phyloP scores from a whole-genome alignment of 208 protist species.

The Leishmania gerbilli region DNA sequence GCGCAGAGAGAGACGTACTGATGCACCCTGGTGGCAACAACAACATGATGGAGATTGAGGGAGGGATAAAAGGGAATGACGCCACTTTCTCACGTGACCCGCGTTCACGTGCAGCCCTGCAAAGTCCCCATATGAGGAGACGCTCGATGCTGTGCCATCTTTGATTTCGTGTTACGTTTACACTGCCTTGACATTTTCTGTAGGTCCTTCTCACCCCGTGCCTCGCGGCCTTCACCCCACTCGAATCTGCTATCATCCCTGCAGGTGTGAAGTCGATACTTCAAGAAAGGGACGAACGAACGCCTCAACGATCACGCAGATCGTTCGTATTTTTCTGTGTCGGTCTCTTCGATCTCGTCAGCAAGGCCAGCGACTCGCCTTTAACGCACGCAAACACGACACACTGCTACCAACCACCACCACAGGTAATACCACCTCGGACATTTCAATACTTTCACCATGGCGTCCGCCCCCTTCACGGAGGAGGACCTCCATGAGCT shows the following conservation, averaged over 20 bases:
- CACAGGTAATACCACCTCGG: not conserved
- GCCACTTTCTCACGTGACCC: not conserved
- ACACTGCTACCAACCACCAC: not conserved
- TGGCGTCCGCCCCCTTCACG: constrained; percentile 75
- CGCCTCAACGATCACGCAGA: not conserved
- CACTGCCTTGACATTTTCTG: not conserved
- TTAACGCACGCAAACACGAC: not conserved
- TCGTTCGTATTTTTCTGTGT: not conserved
- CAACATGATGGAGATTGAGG: not conserved
- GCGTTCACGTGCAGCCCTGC: too few relatives aligned
- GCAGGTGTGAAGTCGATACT: not conserved
- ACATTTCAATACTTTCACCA: not conserved
- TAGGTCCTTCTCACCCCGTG: not conserved
- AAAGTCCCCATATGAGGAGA: not conserved
- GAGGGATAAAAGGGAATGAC: not conserved
- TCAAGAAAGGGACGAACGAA: not conserved
- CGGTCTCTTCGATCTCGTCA: too few relatives aligned
- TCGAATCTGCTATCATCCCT: not conserved
- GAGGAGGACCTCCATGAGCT: constrained; percentile 96
- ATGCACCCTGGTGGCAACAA: not conserved
- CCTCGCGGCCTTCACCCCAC: not conserved
- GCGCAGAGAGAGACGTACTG: not conserved
- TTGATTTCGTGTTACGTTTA: not conserved
- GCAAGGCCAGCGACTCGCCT: not conserved
- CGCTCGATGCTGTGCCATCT: not conserved